phyloP scores from a whole-genome alignment of 169 alveolate genomes.

The Babesia bigemina region DNA sequence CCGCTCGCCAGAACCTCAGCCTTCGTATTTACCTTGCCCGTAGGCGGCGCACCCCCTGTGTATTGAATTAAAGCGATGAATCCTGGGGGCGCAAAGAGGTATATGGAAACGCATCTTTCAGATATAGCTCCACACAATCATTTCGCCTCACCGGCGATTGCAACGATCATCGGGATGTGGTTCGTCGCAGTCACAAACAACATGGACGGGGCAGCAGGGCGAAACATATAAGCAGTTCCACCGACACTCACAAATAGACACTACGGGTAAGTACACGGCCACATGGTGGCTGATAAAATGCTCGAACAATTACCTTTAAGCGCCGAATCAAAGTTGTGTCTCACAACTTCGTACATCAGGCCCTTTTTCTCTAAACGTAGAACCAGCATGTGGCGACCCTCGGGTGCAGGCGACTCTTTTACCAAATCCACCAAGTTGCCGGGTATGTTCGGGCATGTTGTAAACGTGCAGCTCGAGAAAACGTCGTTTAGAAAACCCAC shows the following conservation, averaged over 20 bases:
- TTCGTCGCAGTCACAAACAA: no score
- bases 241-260: no score
- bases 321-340: constrained; percentile 30
- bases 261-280: background rate
- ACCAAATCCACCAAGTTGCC: constrained; percentile 12
- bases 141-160: no score
- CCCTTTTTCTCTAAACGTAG: constrained; percentile 28
- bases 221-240: no score
- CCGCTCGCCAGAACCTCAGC: constrained; percentile 18
- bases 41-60: background rate
- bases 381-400: constrained; percentile 27
- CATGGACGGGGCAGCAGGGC: no score
- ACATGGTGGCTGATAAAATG: background rate
- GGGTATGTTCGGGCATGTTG: constrained; percentile 6
- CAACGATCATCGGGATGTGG: no score
- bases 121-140: no score
- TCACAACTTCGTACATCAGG: constrained; percentile 15
- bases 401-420: background rate
- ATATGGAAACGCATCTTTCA: no score
- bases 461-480: constrained; percentile 54
- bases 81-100: background rate
- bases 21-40: background rate
- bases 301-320: constrained; percentile 4
- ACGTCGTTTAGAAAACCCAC: constrained; percentile 60
- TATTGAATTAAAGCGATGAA: background rate